Conservation (phyloP, 2,329 filamentous ascomycete genomes). For the Aschersonia sp. region DNA sequence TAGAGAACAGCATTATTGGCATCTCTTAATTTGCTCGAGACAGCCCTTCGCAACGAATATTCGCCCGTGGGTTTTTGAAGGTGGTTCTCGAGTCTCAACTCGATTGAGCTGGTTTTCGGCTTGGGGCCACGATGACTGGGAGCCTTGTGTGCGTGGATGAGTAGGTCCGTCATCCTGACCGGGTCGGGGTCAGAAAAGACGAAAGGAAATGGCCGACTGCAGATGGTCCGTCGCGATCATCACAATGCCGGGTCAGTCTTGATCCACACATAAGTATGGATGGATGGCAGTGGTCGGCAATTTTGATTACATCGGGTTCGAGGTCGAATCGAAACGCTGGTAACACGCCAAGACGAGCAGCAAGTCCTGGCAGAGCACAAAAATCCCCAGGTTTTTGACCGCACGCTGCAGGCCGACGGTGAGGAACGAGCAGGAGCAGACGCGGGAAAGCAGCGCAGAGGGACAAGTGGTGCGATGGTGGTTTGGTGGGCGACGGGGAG, state of each 20-base stretch:
- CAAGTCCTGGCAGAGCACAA: no score
- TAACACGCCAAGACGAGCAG: no score
- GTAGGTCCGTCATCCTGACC: not conserved
- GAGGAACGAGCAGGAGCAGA: no score
- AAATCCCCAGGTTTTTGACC: no score
- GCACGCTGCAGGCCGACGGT: no score
- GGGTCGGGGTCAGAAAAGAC: not conserved
- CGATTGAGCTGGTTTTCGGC: not conserved
- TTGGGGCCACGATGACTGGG: not conserved
- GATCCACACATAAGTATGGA: not conserved
- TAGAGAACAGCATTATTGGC: constrained; percentile 28
- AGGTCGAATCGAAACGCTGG: no score
- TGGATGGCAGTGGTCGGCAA: no score
- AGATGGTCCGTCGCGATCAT: not conserved
- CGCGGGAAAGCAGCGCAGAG: no score
- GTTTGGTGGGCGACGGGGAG: no score
- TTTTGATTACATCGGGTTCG: no score
- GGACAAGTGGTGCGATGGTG: no score
- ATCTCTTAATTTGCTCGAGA: constrained; percentile 3
- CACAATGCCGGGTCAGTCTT: not conserved
- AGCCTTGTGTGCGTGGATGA: not conserved
- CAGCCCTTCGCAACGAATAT: not conserved
- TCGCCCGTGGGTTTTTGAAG: not conserved
- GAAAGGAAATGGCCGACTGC: not conserved
- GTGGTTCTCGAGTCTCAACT: not conserved